Conservation (phyloP, 164 flowering plant species). For the Magnolia sinica region DNA sequence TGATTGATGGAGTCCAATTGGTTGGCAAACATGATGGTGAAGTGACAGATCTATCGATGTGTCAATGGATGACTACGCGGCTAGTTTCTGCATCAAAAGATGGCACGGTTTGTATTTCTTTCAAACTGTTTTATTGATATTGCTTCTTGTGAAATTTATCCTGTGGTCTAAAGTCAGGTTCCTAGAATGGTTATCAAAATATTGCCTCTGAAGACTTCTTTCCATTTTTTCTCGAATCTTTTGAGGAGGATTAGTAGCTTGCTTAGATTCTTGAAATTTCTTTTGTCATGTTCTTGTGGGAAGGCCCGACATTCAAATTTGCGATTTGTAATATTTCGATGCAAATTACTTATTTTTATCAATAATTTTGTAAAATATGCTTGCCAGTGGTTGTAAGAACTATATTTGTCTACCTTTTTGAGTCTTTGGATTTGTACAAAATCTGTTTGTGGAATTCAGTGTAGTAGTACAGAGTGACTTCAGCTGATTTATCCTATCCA, state of each 20-base stretch:
- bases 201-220: background rate
- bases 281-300: background rate
- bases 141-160: background rate
- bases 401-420: no score
- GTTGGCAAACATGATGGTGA: constrained; percentile 93
- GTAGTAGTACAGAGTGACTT: no score
- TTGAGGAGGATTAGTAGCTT: background rate
- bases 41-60: constrained; percentile 93
- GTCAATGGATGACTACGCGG: constrained; percentile 95
- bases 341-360: no score
- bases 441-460: no score
- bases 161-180: background rate
- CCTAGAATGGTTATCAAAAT: background rate
- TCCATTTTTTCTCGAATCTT: background rate
- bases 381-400: no score
- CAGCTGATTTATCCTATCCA: no score
- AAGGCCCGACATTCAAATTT: background rate
- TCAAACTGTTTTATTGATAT: background rate
- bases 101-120: constrained; percentile 73
- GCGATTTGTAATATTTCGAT: background rate
- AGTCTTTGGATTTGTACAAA: no score
- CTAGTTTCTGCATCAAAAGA: constrained; percentile 89
- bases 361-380: no score
- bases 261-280: background rate
- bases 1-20: constrained; percentile 77